Evolutionary conservation across 805 yeast species (phyloP).

Genomic region (Saturnispora dispora): DNA sequence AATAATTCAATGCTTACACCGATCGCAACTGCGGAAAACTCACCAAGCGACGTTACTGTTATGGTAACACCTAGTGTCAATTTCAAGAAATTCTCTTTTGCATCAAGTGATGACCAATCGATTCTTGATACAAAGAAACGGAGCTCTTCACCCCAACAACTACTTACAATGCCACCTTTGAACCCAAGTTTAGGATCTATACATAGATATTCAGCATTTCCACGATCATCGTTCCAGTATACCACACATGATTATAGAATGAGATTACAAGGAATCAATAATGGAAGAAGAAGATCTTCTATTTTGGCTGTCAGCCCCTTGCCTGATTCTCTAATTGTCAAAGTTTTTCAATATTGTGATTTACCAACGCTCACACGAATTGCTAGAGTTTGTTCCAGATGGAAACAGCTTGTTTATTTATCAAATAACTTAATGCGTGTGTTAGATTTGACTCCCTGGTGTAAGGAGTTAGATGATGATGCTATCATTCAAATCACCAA

Average conservation of each 20-base stretch:
- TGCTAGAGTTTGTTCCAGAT: slow-evolving; percentile 50
- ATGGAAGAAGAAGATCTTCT: slow-evolving; percentile 45
- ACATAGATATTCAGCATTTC: slow-evolving; percentile 18
- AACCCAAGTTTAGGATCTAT: slow-evolving; percentile 24
- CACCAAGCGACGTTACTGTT: background rate
- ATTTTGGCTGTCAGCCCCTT: slow-evolving; percentile 47
- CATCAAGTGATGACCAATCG: background rate
- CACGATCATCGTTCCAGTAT: slow-evolving; percentile 36
- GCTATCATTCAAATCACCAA: slow-evolving; percentile 51
- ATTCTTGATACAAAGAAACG: background rate
- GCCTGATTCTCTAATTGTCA: slow-evolving; percentile 50
- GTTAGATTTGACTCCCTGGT: slow-evolving; percentile 56
- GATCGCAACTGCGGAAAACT: background rate
- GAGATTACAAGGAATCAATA: slow-evolving; percentile 36
- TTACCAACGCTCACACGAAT: slow-evolving; percentile 54
- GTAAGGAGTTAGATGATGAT: slow-evolving; percentile 48
- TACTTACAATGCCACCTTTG: slow-evolving; percentile 17
- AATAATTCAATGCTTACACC: background rate
- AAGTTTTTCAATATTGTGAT: slow-evolving; percentile 43
- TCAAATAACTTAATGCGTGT: slow-evolving; percentile 43
- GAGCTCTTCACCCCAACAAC: background rate
- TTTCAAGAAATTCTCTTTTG: slow-evolving; percentile 9
- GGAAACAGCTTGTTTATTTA: slow-evolving; percentile 56
- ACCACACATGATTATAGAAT: slow-evolving; percentile 47
- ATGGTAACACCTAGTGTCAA: background rate